Evolutionary conservation across 2,329 filamentous ascomycete species (phyloP), one percentile per base, ranked within the genome.

Genomic region (Cladosporium oxysporum): DNA sequence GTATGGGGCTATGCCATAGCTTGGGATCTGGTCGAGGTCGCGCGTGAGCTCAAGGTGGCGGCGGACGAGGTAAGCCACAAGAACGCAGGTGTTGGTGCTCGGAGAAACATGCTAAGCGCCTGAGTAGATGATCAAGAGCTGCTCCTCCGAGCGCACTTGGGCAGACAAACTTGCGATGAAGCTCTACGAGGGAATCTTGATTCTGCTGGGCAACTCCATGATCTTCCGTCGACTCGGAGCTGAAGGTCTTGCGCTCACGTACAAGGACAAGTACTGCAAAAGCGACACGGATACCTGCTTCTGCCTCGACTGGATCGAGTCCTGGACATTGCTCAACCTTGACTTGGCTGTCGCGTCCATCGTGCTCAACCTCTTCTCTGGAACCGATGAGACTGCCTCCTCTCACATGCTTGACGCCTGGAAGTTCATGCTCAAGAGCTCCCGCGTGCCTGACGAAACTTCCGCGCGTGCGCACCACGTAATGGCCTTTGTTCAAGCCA

Each of bases 271-370:
- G 26, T 26, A 23, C n/a, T 37, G 53, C 31, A 58, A 23, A 31
- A n/a, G 18, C 31, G 29, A 33, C n/a, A 26, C 18, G 18, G 31
- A 58, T 14, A 14, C 11, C n/a, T 37, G 53, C 14, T 14, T 12
- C 7, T 58, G 53, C 53, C n/a, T 35, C 21, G 55, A 58, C 21
- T 58, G 55, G 55, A 16, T 41, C 18, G 33, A 58, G 31, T 58
- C 55, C 3, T 58, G 33, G 33, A 7, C 55, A 18, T 14, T 58
- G 11, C 33, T 58, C 33, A 58, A 58, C n/a, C n/a, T 58, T 16
- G 55, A 58, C 8, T 4, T 58, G 55, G n/a, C 33, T 12, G 10
- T 58, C 33, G 31, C 55, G 3, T 23, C n/a, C 10, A 28, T 58
- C 14, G 33, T n/a, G 10, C 21, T 58, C 7, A 58, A 41, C 14